These are phyloP conservation scores for Ogataea methanolica DNA, from an alignment of 805 yeast genomes.

Conservation along the genomic window DNA sequence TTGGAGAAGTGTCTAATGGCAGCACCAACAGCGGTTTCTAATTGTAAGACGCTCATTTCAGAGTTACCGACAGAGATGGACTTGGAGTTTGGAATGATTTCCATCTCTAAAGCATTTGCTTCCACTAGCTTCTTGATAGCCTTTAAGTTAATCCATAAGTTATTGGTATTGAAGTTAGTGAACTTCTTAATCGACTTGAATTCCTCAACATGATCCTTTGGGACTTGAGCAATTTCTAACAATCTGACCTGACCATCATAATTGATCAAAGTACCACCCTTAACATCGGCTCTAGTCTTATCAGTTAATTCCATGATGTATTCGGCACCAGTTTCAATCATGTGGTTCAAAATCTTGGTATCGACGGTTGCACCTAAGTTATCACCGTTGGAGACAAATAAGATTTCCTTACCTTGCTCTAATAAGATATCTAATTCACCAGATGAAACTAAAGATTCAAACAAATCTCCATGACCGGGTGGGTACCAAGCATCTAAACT, in stretches of 20 bases:
- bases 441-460: constrained; percentile 81
- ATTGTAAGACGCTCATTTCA: constrained; percentile 84
- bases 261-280: constrained; percentile 97
- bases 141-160: constrained; percentile 92
- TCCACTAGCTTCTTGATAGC: constrained; percentile 93
- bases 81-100: constrained; percentile 93
- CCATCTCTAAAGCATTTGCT: constrained; percentile 74
- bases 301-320: constrained; percentile 98
- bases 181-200: constrained; percentile 97
- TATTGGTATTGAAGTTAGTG: constrained; percentile 97
- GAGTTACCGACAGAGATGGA: constrained; percentile 70
- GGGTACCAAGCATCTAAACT: constrained; percentile 92
- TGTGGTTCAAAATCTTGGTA: constrained; percentile 81
- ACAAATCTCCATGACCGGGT: constrained; percentile 99
- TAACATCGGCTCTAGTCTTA: constrained; percentile 98
- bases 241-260: constrained; percentile 93
- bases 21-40: constrained; percentile 99
- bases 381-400: constrained; percentile 97
- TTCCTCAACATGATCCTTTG: constrained; percentile 97
- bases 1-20: constrained; percentile 93
- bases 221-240: constrained; percentile 96
- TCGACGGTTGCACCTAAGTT: constrained; percentile 98
- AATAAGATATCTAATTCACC: constrained; percentile 89
- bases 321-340: constrained; percentile 87
- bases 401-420: constrained; percentile 88